phyloP scores from a whole-genome alignment of 345 rosid genomes.

The Arabis hirsuta region DNA sequence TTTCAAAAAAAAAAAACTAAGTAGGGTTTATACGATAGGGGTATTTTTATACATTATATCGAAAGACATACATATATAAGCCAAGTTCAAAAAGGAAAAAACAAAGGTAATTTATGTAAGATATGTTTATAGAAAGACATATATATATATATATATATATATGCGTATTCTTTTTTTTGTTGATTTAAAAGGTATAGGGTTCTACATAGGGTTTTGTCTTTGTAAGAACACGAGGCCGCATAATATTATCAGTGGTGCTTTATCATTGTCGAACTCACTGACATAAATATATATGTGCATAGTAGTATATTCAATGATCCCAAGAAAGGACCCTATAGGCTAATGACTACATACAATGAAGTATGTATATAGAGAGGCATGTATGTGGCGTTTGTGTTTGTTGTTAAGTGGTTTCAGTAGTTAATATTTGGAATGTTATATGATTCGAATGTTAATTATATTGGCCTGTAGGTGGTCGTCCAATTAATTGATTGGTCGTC shows the following conservation, averaged over 20 bases:
- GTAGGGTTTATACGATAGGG: neutral
- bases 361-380: slow-evolving; percentile 22
- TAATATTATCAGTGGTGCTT: slow-evolving; percentile 27
- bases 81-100: slow-evolving; percentile 1
- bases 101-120: neutral
- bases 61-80: neutral
- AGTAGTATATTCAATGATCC: slow-evolving; percentile 35
- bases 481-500: neutral
- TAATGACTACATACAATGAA: slow-evolving; percentile 16
- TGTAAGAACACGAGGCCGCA: slow-evolving; percentile 42
- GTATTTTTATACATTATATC: neutral
- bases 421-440: slow-evolving; percentile 27
- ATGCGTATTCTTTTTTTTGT: neutral
- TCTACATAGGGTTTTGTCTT: slow-evolving; percentile 12
- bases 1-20: neutral
- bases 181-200: neutral
- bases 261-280: slow-evolving; percentile 26
- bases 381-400: slow-evolving; percentile 33
- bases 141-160: too few relatives aligned
- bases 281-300: neutral
- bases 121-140: too few relatives aligned
- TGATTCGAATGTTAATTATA: neutral
- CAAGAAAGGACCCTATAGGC: slow-evolving; percentile 41
- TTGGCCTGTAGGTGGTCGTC: slow-evolving; percentile 1
- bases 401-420: slow-evolving; percentile 25